phyloP scores from a whole-genome alignment of 306 rosid genomes.

The Dalbergia oliveri region DNA sequence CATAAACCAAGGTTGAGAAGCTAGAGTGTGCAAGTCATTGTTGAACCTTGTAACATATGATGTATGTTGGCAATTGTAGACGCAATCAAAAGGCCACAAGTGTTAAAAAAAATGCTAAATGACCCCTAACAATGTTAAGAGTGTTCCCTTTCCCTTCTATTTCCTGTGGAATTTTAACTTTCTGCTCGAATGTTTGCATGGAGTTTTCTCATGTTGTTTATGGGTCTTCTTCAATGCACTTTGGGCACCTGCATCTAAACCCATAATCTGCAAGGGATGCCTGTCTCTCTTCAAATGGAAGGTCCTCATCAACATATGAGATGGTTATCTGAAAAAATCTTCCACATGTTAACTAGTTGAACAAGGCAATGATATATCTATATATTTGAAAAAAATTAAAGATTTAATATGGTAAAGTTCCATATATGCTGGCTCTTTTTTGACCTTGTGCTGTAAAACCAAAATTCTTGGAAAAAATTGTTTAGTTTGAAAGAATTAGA shows the following conservation, averaged over 20 bases:
- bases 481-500: not conserved
- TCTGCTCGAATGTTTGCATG: slow-evolving; percentile 2
- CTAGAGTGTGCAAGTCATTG: not conserved
- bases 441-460: slow-evolving; percentile 12
- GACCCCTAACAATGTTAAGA: not conserved
- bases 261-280: slow-evolving; percentile 92
- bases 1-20: not conserved
- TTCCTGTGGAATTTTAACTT: slow-evolving; percentile 27
- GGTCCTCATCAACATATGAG: slow-evolving; percentile 92
- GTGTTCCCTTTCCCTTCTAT: slow-evolving; percentile 14
- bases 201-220: slow-evolving; percentile 19
- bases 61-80: not conserved
- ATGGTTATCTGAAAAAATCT: slow-evolving; percentile 81
- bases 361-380: slow-evolving; percentile 20
- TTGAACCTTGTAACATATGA: not conserved
- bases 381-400: not conserved
- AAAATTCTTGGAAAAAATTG: not conserved
- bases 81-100: slow-evolving; percentile 1
- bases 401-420: slow-evolving; percentile 21
- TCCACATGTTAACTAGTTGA: slow-evolving; percentile 37
- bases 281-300: slow-evolving; percentile 73
- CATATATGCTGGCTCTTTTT: slow-evolving; percentile 16
- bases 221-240: slow-evolving; percentile 68
- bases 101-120: not conserved
- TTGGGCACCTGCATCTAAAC: slow-evolving; percentile 76